Conservation (phyloP, 768 basidiomycete genomes). For the Thelephora aurantiotincta region DNA sequence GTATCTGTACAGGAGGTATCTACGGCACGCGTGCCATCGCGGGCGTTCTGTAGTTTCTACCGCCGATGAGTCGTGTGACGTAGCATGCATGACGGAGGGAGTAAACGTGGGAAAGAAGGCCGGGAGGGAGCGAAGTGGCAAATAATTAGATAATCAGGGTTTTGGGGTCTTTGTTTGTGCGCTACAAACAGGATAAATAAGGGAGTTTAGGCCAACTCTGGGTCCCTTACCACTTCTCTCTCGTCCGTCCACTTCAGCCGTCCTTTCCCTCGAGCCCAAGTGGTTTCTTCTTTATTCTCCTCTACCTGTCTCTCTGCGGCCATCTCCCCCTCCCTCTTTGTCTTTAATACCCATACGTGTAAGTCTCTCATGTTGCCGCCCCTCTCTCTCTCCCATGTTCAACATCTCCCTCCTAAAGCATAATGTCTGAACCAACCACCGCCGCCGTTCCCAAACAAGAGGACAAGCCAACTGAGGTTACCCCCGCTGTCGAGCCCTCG, state of each 20-base stretch:
- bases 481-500: conserved; percentile 18
- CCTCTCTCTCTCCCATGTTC: conserved; percentile 6
- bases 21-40: not conserved
- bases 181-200: not conserved
- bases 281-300: conserved; percentile 14
- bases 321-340: not conserved
- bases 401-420: conserved; percentile 24
- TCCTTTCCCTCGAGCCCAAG: conserved; percentile 10
- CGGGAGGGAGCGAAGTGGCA: too few relatives aligned
- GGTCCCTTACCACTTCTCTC: not conserved
- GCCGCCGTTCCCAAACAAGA: conserved; percentile 35
- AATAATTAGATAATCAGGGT: not conserved
- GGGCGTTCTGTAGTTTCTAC: not conserved
- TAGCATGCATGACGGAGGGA: too few relatives aligned
- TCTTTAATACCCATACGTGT: not conserved
- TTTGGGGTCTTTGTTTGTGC: conserved; percentile 3
- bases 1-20: too few relatives aligned
- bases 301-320: conserved; percentile 7
- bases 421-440: conserved; percentile 70
- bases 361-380: conserved; percentile 3
- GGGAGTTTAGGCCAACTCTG: not conserved
- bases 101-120: too few relatives aligned
- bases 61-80: not conserved
- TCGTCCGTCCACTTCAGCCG: conserved; percentile 16
- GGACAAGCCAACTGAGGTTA: conserved; percentile 32